Percentiles rank a stretch among this genome's conserved stretches.
These are phyloP conservation scores for Alternaria brassicicola DNA, from an alignment of 2,329 filamentous ascomycete genomes.

Conservation along the genomic window DNA sequence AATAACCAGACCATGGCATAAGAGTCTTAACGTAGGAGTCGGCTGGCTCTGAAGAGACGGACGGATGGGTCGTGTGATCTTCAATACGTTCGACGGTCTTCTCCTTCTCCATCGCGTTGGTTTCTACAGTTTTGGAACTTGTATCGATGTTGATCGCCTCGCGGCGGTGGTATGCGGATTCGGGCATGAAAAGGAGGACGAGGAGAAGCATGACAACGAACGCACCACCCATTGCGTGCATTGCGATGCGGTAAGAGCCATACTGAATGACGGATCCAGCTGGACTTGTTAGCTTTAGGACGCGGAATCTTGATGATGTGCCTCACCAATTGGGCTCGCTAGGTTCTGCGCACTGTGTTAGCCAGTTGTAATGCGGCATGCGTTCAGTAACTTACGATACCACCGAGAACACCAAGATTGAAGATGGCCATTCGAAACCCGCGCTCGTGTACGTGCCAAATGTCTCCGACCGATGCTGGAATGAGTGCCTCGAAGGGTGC, in stretches of 20 bases:
- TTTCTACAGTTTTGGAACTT: conserved; percentile 14
- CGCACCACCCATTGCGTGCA: conserved; percentile 33
- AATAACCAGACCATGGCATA: conserved; percentile 27
- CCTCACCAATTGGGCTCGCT: conserved; percentile 26
- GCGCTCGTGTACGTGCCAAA: conserved; percentile 35
- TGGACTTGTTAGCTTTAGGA: not conserved
- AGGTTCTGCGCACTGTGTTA: conserved; percentile 17
- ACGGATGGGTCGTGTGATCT: not conserved
- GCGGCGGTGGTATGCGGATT: conserved; percentile 22
- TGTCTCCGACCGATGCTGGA: conserved; percentile 31
- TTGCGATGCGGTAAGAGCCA: conserved; percentile 24
- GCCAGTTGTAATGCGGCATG: too few relatives aligned
- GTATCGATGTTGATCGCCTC: conserved; percentile 29
- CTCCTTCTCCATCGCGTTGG: conserved; percentile 15
- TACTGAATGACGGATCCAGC: conserved; percentile 31
- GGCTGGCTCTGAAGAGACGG: conserved; percentile 5
- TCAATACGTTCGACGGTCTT: conserved; percentile 19
- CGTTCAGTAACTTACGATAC: conserved; percentile 16
- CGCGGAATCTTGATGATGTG: not conserved
- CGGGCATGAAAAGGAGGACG: conserved; percentile 35
- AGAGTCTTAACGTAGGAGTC: conserved; percentile 17
- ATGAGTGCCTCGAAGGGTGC: conserved; percentile 35
- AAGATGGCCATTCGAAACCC: conserved; percentile 33
- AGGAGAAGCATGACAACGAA: conserved; percentile 30
- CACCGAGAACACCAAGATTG: conserved; percentile 33